Evolutionary conservation across 768 basidiomycete species (phyloP).

Genomic region (Pleurotus eryngii): DNA sequence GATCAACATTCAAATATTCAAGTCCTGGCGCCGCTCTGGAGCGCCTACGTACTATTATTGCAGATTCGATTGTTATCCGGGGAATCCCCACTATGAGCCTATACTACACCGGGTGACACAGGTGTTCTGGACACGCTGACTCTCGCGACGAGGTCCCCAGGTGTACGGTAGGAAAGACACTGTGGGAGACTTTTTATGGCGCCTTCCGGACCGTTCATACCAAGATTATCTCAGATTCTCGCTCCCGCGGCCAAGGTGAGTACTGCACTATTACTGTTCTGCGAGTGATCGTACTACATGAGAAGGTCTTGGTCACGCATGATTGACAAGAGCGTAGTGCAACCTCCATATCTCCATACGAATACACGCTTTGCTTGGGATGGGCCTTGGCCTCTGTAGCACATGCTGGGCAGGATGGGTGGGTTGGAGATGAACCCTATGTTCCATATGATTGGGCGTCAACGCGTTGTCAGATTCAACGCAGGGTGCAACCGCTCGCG

Average conservation of each 20-base stretch:
- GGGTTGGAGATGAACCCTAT: not conserved
- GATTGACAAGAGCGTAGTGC: constrained; percentile 3
- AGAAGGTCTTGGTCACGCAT: not conserved
- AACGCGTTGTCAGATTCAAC: not conserved
- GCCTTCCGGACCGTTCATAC: no score
- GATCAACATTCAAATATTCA: no score
- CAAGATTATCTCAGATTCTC: not conserved
- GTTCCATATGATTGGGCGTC: not conserved
- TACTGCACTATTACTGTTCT: not conserved
- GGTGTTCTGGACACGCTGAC: no score
- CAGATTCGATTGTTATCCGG: no score
- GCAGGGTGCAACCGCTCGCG: not conserved
- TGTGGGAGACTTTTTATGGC: no score
- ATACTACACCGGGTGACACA: no score
- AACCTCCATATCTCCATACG: constrained; percentile 4
- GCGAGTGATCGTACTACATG: not conserved
- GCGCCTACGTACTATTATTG: no score
- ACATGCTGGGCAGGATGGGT: constrained; percentile 1
- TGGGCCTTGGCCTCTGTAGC: not conserved
- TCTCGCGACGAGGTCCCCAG: no score
- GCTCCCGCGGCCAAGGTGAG: not conserved
- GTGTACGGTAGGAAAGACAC: no score
- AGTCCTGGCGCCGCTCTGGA: no score
- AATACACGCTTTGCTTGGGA: not conserved
- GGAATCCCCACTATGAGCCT: no score